Conservation (phyloP, 2,329 filamentous ascomycete species). For the Cercospora canescens region DNA sequence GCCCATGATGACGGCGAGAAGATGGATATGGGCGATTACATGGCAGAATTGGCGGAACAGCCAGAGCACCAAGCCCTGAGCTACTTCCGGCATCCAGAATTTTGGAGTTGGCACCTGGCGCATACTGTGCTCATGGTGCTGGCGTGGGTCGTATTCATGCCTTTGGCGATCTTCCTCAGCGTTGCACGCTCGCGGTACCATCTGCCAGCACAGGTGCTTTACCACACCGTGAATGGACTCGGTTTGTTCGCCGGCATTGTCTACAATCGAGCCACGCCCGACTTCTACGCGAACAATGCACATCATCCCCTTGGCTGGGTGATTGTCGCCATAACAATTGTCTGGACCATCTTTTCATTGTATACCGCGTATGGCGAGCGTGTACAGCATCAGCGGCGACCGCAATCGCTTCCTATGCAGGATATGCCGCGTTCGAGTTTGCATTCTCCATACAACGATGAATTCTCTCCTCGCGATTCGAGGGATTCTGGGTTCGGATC, state of each 20-base stretch:
- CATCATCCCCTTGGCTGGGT: constrained; percentile 89
- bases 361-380: constrained; percentile 55
- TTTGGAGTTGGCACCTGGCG: constrained; percentile 59
- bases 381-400: constrained; percentile 11
- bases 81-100: constrained; percentile 61
- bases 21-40: constrained; percentile 28
- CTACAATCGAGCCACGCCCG: constrained; percentile 79
- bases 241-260: constrained; percentile 66
- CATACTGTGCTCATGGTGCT: constrained; percentile 72
- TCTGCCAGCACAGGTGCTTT: constrained; percentile 64
- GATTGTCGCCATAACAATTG: constrained; percentile 68
- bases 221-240: constrained; percentile 48
- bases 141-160: constrained; percentile 72
- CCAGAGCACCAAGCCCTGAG: constrained; percentile 35
- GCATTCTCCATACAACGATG: constrained; percentile 25
- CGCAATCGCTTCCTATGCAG: constrained; percentile 10
- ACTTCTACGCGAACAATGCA: constrained; percentile 83
- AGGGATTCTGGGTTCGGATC: constrained; percentile 41
- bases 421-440: constrained; percentile 35
- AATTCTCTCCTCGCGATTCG: constrained; percentile 37
- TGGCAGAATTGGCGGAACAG: constrained; percentile 17
- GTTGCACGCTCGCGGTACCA: constrained; percentile 75
- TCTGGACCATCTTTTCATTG: constrained; percentile 69
- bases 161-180: constrained; percentile 82
- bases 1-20: constrained; percentile 42